Evolutionary conservation across 2,329 filamentous ascomycete genomes (phyloP), one percentile per base, ranked within the genome.

Genomic region (Massarina eburnea): DNA sequence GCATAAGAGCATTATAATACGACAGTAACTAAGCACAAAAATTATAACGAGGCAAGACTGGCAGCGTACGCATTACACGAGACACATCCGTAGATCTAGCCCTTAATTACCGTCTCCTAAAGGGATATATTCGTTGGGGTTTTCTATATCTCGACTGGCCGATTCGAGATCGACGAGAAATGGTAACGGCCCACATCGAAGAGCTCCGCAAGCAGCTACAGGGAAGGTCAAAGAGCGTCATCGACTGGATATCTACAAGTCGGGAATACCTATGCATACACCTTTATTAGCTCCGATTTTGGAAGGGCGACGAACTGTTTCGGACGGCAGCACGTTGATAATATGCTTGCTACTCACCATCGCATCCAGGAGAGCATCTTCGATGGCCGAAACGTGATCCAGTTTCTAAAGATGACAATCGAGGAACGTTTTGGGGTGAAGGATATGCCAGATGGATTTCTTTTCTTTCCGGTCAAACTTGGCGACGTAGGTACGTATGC

Each of bases 281-380:
- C 72, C 0, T 82, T 81, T 66, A 78, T 82, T 60, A 68, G 71
- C 3, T 73, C 73, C 14, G 81, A 80, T 51, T 80, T 81, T 46
- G 79, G 78, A 17, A 71, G 71, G 26, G 64, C 78, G 0, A 75
- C 77, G 3, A 76, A 79, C 43, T 81, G 77, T 51, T 79, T 78
- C 43, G 78, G 79, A 0, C 72, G 68, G 18, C 64, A 71, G 17
- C 79, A 81, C 52, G 73, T 82, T 3, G 75, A 80, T 46, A 72
- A 73, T 39, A 78, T 81, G 67, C 74, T 81, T 3, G 61, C 66
- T 3, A 78, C 76, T 0, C 76, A 80, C 51, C 62, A 73, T 15
- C 75, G 71, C 21, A 77, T 78, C 29, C 77, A 82, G 52, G 62
- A 71, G 8, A 65, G 68, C 32, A 66, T 80, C 5, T 81, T 81